Conservation (phyloP, 306 rosid species). For the Malus fusca region DNA sequence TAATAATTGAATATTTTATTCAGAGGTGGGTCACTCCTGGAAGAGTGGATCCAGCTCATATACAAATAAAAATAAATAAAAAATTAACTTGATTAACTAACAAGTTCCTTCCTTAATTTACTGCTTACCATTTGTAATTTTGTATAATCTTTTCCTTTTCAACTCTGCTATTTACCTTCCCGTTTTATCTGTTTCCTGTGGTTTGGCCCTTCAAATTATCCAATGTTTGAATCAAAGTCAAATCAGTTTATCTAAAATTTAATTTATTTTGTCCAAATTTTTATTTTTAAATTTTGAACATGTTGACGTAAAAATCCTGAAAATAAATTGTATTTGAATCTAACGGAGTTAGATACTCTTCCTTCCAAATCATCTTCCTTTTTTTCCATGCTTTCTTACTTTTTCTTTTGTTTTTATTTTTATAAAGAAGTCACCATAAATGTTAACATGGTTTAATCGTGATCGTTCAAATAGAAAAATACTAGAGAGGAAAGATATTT, state of each 20-base stretch:
- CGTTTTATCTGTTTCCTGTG: not conserved
- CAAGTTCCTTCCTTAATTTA: conserved; percentile 27
- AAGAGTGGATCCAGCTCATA: conserved; percentile 95
- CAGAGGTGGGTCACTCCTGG: conserved; percentile 46
- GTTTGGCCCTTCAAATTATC: not conserved
- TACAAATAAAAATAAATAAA: not conserved
- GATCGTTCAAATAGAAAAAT: not conserved
- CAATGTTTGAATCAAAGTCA: not conserved
- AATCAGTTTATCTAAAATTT: not conserved
- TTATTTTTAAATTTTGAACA: not conserved
- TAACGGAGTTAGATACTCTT: no score
- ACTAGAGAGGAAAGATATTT: not conserved
- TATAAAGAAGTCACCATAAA: no score
- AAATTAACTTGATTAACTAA: conserved; percentile 27
- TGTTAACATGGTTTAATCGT: no score
- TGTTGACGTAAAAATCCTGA: not conserved
- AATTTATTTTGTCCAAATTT: no score
- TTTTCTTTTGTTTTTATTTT: no score
- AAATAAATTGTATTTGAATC: not conserved
- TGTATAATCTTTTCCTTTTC: not conserved
- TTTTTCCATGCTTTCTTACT: no score
- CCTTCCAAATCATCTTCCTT: no score
- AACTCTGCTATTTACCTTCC: not conserved
- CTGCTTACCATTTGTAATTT: not conserved
- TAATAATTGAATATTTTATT: conserved; percentile 24